Evolutionary conservation across 495 filamentous ascomycete genomes (phyloP).

Genomic region (Trichoderma gamsii): DNA sequence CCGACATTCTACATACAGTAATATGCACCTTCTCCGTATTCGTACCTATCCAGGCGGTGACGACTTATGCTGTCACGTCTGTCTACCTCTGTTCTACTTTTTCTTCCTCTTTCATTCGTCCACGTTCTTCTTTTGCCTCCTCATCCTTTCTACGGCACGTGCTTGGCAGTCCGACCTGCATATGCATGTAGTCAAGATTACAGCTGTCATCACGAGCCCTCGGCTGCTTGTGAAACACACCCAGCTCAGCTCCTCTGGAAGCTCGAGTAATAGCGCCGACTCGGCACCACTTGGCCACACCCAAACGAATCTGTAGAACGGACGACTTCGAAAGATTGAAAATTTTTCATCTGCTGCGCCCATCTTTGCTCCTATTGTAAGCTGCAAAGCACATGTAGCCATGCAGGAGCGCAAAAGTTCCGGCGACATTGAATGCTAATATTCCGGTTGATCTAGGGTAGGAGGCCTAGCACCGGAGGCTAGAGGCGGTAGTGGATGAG

Average conservation of each 20-base stretch:
- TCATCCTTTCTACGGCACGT: too few relatives aligned
- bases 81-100: too few relatives aligned
- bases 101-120: too few relatives aligned
- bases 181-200: neutral
- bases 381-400: neutral
- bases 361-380: neutral
- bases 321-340: neutral
- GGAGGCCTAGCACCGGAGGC: constrained; percentile 7
- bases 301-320: neutral
- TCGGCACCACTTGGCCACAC: neutral
- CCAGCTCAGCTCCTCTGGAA: neutral
- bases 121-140: too few relatives aligned
- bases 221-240: constrained; percentile 6
- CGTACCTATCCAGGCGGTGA: neutral
- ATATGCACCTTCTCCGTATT: neutral
- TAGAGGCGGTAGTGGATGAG: constrained; percentile 2
- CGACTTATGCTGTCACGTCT: too few relatives aligned
- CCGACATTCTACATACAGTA: neutral
- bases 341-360: neutral
- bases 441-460: neutral
- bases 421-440: neutral
- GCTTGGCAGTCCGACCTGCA: too few relatives aligned
- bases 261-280: neutral
- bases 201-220: constrained; percentile 6
- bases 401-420: constrained; percentile 7